Base-by-base conservation (phyloP, 129 eudicot species). In the Flaveria robusta region DNA sequence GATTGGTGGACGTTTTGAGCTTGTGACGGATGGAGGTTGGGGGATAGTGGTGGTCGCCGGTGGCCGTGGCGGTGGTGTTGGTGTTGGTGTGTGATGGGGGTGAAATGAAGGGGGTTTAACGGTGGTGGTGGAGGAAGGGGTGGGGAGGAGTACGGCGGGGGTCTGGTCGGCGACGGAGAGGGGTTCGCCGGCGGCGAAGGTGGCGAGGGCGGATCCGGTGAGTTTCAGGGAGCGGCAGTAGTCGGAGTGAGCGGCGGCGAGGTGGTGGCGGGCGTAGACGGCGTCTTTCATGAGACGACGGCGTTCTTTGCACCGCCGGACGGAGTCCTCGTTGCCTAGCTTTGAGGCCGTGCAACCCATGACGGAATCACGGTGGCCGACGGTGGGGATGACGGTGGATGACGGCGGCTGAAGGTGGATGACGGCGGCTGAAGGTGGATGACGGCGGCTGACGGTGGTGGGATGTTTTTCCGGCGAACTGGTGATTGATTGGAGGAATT, bases 171-270 rank as follows among this genome's bases (percentile, higher is more conserved):
- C 88, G 64, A 94, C 89, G 42, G 92, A 49, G 77, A 94, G 88
- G 37, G 97, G 92, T 64, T 91, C 96, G 7, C 91, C 94, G 82
- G 91, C 78, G 81, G 99, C 90, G 87, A 94, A 94, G 64, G 74
- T 49, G 75, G 87, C 22, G 64, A 94, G 96, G 14, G 99, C 92
- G 68, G 96, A 80, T 79, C 96, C 99, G 54, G 99, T 94, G 74
- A 66, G 0, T 70, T 89, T 93, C 49, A 94, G 90, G 67, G 97
- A 91, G 8, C 90, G 97, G 90, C 91, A 86, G 92, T 94, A 94
- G 85, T 94, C 97, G 83, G 94, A 87, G 88, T 94, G 99, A 19
- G 99, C 97, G 70, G 99, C 96, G 85, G 99, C 93, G 49, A 94
- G 87, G 87, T 94, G 97, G 87, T 94, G 99, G 86, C 99, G 99